Evolutionary conservation across 345 rosid genomes (phyloP), one percentile per base, ranked within the genome.

Genomic region (Draba incana): DNA sequence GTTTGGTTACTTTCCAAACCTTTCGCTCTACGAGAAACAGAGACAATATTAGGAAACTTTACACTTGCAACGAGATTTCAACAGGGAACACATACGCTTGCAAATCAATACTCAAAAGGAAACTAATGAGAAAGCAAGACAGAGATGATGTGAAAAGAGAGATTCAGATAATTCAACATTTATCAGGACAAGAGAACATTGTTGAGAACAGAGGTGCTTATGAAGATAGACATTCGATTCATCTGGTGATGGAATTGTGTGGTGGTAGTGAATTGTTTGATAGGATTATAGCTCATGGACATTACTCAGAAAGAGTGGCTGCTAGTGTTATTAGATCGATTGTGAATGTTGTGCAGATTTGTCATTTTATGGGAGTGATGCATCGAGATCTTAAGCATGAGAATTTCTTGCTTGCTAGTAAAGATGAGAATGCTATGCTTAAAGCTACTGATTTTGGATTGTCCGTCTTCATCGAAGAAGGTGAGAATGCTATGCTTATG

Each of bases 361-460:
- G 93, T 47, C 97, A 92, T 79, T 87, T 92, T 37, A 86, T 92
- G 93, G 97, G 97, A 10, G 92, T 91, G 38, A 72, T 91, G 75
- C 96, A 91, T 68, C 85, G 92, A 31, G 92, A 91, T 76, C 91
- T 91, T 15, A 91, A 91, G 83, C 97, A 96, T 3, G 92, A 91
- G 84, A 88, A 86, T 75, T 88, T 91, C 84, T 81, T 91, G 83
- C 69, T 91, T 13, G 62, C 90, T 13, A 83, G 81, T 72, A 82
- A 80, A 71, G 84, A 82, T 48, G 83, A 77, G 43, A 78, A 68
- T 10, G 88, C 92, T 47, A 82, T 77, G 81, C 69, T 88, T 30
- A 91, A 91, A 79, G 90, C 93, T 37, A 88, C 92, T 33, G 97
- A 88, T 76, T 91, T 88, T 68, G 92, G 97, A 14, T 52, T 91